Evolutionary conservation across 1,139 yeast genomes (phyloP), one percentile per base, ranked within the genome.

Genomic region (Yamadazyma spencermartinsiae): DNA sequence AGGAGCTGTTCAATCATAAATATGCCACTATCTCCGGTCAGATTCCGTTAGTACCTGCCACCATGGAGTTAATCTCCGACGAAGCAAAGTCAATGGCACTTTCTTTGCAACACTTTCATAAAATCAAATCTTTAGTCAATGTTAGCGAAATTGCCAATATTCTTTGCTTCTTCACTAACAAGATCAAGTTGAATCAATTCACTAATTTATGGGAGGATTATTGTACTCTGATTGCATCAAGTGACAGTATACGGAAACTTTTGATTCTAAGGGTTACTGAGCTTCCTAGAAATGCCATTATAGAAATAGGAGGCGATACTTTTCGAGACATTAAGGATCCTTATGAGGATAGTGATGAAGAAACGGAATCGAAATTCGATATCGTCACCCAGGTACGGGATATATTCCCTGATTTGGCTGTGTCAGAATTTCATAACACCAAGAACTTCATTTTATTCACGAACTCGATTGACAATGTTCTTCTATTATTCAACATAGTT

Each of bases 1-100:
- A 72, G 38, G 57, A 58, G 6, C 63, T 62, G 13, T 71, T 74
- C 21, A 39, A 40, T 6, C 56, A 58, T 40, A 60, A 67, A 28
- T 51, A 79, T 6, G 80, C 86, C 0, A 75, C 79, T 31, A 63
- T 89, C n/a, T 87, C 97, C 31, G 98, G 98, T 0, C 98, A 92
- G 61, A 90, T 92, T 29, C 95, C 96, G 1, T 66, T 92, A 34
- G 57, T 84, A 3, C 98, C 98, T 0, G 60, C 78, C 0, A 61
- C 78, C 4, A 86, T 90, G 92, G 72, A 60, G 2, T 48, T 80
- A 30, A 40, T 59, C 1, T 43, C 50, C 12, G 47, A 48, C 11
- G 58, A 56, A 24, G 33, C n/a, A 5, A 34, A 42, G 2, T 46
- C 53, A 13, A 46, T 50, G 8, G 70, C 72, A 0, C 58, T 89